Conservation (phyloP, 495 filamentous ascomycete species). For the Penicillium taxi region DNA sequence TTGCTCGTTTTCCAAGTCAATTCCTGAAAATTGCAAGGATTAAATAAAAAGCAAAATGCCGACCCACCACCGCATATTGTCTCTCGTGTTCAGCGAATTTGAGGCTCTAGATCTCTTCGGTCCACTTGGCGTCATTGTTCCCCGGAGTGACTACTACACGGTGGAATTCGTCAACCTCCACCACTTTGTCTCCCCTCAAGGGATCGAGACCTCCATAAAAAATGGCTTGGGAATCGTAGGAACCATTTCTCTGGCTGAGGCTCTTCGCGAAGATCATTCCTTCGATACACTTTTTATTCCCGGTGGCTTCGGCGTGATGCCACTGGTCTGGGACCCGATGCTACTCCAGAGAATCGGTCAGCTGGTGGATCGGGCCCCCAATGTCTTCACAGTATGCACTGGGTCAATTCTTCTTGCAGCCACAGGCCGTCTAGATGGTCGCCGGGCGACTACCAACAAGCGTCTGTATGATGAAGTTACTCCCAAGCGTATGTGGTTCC, state of each 20-base stretch:
- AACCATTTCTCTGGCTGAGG: background rate
- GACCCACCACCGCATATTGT: conserved; percentile 1
- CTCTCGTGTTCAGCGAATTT: conserved; percentile 1
- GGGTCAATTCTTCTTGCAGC: background rate
- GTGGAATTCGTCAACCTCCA: background rate
- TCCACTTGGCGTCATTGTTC: conserved; percentile 1
- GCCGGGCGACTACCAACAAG: background rate
- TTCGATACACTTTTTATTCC: background rate
- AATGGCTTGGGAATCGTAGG: background rate
- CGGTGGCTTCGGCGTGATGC: background rate
- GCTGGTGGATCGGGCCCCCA: background rate
- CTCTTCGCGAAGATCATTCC: background rate
- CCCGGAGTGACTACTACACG: conserved; percentile 3
- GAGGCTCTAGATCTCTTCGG: conserved; percentile 3
- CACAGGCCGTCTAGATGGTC: background rate
- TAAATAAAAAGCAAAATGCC: too few species aligned
- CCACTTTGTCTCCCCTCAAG: background rate
- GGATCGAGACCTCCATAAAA: background rate
- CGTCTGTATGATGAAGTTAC: background rate
- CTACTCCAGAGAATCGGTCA: background rate
- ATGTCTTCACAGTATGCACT: background rate
- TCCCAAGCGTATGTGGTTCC: background rate
- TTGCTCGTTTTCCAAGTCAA: too few species aligned
- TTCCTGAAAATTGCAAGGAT: too few species aligned
- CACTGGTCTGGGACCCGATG: background rate